A percentile compares a stretch with the other conserved stretches of the same genome.
Conservation (phyloP, 2,329 filamentous ascomycete genomes). For the Fusarium liriodendri region DNA sequence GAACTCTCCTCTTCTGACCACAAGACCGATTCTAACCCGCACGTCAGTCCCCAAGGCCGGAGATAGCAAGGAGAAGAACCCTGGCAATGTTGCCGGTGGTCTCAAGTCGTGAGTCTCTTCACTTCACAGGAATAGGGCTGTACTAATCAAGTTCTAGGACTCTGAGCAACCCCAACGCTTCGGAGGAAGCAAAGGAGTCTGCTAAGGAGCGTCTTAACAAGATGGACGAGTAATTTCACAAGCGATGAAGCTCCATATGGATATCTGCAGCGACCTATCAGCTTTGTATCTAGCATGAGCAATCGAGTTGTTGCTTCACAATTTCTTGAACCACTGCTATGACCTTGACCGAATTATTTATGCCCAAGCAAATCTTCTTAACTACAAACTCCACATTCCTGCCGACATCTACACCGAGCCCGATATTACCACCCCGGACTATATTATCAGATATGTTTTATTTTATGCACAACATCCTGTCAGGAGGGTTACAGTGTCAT, state of each 20-base stretch:
- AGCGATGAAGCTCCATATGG: background rate
- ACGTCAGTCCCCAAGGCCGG: conserved; percentile 45
- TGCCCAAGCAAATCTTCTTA: background rate
- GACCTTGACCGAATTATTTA: background rate
- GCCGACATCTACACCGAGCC: background rate
- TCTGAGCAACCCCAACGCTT: conserved; percentile 67
- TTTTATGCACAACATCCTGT: too few relatives aligned
- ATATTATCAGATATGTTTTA: background rate
- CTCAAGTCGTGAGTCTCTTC: conserved; percentile 59
- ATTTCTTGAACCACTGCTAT: background rate
- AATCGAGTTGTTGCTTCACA: background rate
- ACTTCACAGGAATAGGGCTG: too few relatives aligned
- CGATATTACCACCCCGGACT: background rate
- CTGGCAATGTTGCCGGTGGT: conserved; percentile 63
- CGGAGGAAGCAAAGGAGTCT: conserved; percentile 65
- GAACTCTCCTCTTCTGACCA: background rate
- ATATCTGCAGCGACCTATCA: background rate
- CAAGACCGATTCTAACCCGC: background rate
- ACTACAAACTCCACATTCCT: background rate
- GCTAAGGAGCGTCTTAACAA: conserved; percentile 63
- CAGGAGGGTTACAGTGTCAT: too few relatives aligned
- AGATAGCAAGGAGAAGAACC: conserved; percentile 60
- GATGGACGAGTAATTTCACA: conserved; percentile 18
- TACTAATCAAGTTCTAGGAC: conserved; percentile 48
- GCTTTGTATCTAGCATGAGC: background rate